Conservation (phyloP, 768 basidiomycete species). For the Ramaria sp. region DNA sequence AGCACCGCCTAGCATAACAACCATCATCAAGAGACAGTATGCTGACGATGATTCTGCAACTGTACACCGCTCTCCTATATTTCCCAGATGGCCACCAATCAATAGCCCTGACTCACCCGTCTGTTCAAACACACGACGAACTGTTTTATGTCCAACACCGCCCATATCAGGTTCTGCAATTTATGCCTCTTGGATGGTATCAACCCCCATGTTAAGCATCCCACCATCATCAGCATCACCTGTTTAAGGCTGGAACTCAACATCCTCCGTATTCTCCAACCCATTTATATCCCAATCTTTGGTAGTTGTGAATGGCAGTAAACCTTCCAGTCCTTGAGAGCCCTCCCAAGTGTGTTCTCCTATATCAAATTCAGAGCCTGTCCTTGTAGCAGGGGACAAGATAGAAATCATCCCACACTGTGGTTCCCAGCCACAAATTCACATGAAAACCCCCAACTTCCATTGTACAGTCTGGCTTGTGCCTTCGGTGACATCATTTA, state of each 20-base stretch:
- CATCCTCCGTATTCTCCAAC: background rate
- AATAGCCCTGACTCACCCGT: background rate
- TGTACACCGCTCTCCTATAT: background rate
- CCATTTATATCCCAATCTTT: background rate
- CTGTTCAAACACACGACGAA: background rate
- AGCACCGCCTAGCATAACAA: background rate
- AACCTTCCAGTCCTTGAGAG: background rate
- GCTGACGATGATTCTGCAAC: background rate
- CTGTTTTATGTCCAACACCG: background rate
- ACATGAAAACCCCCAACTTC: conserved; percentile 12
- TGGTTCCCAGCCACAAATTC: background rate
- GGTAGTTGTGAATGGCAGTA: background rate
- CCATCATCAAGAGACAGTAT: background rate
- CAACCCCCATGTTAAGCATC: background rate
- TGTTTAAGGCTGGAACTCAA: background rate
- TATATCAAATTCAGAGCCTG: background rate
- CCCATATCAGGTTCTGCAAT: conserved; percentile 3
- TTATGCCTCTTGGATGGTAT: background rate
- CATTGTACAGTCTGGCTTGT: conserved; percentile 12
- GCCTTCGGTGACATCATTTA: conserved; percentile 6
- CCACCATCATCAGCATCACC: background rate
- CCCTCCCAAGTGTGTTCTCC: background rate
- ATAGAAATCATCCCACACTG: background rate
- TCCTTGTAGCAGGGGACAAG: background rate
- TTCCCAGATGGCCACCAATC: background rate